Evolutionary conservation across 331 rosid genomes (phyloP), one percentile per base, ranked within the genome.

Genomic region (Acacia concinna): DNA sequence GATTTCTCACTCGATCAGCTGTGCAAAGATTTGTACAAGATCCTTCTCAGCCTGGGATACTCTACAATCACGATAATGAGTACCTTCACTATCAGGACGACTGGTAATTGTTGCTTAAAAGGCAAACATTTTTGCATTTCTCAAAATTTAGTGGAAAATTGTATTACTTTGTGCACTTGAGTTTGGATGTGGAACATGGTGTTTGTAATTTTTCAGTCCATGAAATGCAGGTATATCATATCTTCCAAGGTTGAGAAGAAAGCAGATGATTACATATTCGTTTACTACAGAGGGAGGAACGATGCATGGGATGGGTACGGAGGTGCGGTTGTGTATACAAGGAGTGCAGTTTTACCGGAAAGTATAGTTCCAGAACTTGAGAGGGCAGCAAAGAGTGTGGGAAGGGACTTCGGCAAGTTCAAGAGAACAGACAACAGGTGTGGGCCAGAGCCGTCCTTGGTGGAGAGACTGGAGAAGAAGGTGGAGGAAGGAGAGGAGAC

Each of bases 261-360:
- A 78, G 85, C 88, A 18, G 97, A 95, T 5, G 97, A 95, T 76
- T 93, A 93, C 80, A 20, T 93, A 84, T 91, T 95, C 47, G 94
- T 95, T 4, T 95, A 95, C 88, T 95, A 95, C 74, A 87, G 96
- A 74, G 98, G 99, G 64, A 87, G 88, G 38, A 95, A 95, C 12
- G 99, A 91, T 81, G 99, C 99, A n/a, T 93, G 98, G 99, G 99
- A 95, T 60, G 99, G 99, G 37, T 93, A 95, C 23, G 99, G 99
- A 3, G 99, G 99, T 46, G 88, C 99, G 40, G 89, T 95, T 30
- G 54, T 95, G 64, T 91, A 95, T 83, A 93, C 99, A 64, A 93
- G 94, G 85, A 93, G 91, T 82, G 82, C 96, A 73, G 89, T 86
- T 52, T 81, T 95, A 82, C 99, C 98, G 4, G 94, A 89, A 81